phyloP scores from a whole-genome alignment of 2,329 filamentous ascomycete species.

The Reticulascus tulasneorum region DNA sequence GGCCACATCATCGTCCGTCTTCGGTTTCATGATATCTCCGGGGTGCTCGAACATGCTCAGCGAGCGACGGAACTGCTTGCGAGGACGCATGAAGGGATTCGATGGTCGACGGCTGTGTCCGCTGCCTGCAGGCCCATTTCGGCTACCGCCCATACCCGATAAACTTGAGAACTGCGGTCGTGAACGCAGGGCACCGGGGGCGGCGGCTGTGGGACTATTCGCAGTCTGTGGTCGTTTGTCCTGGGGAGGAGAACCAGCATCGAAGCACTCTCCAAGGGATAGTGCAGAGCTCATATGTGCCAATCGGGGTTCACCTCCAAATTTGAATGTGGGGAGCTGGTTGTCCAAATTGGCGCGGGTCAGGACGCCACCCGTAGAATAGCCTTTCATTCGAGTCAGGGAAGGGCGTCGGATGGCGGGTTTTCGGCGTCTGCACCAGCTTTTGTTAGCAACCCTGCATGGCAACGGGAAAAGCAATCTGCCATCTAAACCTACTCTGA shows the following conservation, averaged over 20 bases:
- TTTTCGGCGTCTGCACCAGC: slow-evolving; percentile 55
- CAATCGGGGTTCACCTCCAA: slow-evolving; percentile 47
- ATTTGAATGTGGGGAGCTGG: slow-evolving; percentile 70
- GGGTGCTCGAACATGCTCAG: slow-evolving; percentile 97
- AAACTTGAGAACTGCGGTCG: slow-evolving; percentile 63
- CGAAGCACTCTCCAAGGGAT: slow-evolving; percentile 76
- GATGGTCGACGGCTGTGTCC: slow-evolving; percentile 68
- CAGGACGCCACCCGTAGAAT: slow-evolving; percentile 63
- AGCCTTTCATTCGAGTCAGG: slow-evolving; percentile 69
- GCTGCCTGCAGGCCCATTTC: slow-evolving; percentile 71
- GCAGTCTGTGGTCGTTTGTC: slow-evolving; percentile 60
- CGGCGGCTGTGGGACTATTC: slow-evolving; percentile 52
- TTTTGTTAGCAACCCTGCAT: slow-evolving; percentile 11
- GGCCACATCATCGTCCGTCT: slow-evolving; percentile 50
- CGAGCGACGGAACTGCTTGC: slow-evolving; percentile 87
- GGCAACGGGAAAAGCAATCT: slow-evolving; percentile 1
- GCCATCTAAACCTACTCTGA: slow-evolving; percentile 45
- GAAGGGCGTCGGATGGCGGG: slow-evolving; percentile 69
- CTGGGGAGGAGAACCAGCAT: slow-evolving; percentile 68
- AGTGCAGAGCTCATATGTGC: slow-evolving; percentile 45
- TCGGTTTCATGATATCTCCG: slow-evolving; percentile 79
- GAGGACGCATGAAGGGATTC: slow-evolving; percentile 68
- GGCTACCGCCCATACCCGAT: slow-evolving; percentile 47
- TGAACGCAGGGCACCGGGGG: slow-evolving; percentile 57
- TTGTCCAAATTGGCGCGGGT: slow-evolving; percentile 58